Percentiles rank a stretch among this genome's conserved stretches.
Evolutionary conservation across 495 filamentous ascomycete genomes (phyloP).

Genomic region (Neurospora tetrasperma): DNA sequence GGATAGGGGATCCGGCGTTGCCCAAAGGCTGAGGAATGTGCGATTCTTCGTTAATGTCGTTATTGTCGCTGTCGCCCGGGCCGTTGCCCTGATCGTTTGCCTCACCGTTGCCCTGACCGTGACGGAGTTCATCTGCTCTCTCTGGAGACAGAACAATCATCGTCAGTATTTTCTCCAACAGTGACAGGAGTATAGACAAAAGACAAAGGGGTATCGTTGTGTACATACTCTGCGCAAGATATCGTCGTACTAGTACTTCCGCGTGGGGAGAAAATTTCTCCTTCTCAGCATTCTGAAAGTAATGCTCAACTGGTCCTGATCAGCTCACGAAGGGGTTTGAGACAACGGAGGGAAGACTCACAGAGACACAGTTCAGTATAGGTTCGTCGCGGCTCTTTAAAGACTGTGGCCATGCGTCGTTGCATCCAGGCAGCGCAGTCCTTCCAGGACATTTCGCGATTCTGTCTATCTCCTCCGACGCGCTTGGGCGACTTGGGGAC

Average conservation of each 20-base stretch:
- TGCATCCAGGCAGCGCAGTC: conserved; percentile 25
- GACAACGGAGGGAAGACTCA: conserved; percentile 13
- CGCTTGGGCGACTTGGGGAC: conserved; percentile 30
- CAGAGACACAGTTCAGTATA: conserved; percentile 31
- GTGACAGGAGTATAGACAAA: neutral
- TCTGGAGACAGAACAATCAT: neutral
- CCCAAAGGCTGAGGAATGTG: neutral
- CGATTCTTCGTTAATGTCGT: neutral
- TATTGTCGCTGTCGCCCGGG: neutral
- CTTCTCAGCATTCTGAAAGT: conserved; percentile 29
- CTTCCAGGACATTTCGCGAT: conserved; percentile 22
- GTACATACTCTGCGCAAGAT: conserved; percentile 6
- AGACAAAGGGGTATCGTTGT: neutral
- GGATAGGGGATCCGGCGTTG: neutral
- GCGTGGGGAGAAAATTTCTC: conserved; percentile 25
- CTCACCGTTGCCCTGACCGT: neutral
- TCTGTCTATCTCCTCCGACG: conserved; percentile 14
- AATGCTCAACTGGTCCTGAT: conserved; percentile 34
- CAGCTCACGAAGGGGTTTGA: conserved; percentile 1
- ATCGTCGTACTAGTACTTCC: conserved; percentile 13
- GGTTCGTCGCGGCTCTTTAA: conserved; percentile 12
- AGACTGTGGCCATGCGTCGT: conserved; percentile 11
- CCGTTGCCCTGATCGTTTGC: neutral
- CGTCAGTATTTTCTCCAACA: neutral
- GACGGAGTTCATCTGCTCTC: neutral